These are phyloP conservation scores for Porogramme epimiltina DNA, from an alignment of 1,284 basidiomycete species.

Conservation along the genomic window DNA sequence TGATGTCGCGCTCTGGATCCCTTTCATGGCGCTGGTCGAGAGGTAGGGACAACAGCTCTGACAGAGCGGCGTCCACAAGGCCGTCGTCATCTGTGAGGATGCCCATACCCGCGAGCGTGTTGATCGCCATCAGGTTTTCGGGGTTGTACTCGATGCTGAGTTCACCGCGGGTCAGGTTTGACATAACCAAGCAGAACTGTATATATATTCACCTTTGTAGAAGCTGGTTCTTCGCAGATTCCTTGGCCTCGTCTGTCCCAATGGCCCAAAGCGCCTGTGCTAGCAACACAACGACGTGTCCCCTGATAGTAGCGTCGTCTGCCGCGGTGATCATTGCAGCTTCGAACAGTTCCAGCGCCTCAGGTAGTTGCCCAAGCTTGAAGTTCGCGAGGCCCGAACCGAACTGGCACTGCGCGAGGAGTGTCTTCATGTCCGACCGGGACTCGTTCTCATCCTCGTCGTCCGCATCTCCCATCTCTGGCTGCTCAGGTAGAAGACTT, in stretches of 20 bases:
- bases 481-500: conserved; percentile 61
- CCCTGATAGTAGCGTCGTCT: conserved; percentile 50
- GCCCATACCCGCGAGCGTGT: conserved; percentile 85
- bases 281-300: conserved; percentile 77
- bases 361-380: conserved; percentile 63
- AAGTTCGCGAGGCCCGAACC: conserved; percentile 75
- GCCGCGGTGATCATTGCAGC: conserved; percentile 58
- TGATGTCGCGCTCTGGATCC: conserved; percentile 68
- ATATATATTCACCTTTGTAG: conserved; percentile 76
- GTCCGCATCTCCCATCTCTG: conserved; percentile 1
- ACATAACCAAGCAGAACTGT: not conserved
- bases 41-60: conserved; percentile 75
- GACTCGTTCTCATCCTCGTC: conserved; percentile 9
- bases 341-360: conserved; percentile 70
- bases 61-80: conserved; percentile 85
- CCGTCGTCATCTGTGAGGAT: conserved; percentile 78
- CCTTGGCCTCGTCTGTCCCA: conserved; percentile 72
- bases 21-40: conserved; percentile 60
- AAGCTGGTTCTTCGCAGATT: conserved; percentile 79
- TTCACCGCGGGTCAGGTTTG: not conserved
- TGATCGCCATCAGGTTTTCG: conserved; percentile 79
- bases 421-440: conserved; percentile 31
- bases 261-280: conserved; percentile 84
- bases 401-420: conserved; percentile 70
- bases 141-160: conserved; percentile 66